Evolutionary conservation across 2,329 filamentous ascomycete species (phyloP), one percentile per base, ranked within the genome.

Genomic region (Ophiostoma sp.): DNA sequence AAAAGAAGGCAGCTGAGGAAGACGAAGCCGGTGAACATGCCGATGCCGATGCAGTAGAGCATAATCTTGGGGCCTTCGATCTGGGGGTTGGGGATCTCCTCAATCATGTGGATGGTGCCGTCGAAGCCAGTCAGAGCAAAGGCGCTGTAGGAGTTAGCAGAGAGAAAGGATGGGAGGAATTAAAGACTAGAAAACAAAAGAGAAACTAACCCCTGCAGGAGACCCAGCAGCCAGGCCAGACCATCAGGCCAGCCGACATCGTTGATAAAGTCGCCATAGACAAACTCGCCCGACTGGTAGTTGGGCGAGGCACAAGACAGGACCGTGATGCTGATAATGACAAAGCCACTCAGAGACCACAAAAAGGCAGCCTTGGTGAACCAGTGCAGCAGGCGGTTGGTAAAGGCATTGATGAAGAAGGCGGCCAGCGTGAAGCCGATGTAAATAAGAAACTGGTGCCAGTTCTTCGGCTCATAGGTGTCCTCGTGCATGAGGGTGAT

Each of bases 371-470:
- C 85, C 79, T 92, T 90, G 78, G 90, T 93, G 76, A 93, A 84
- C 15, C 86, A 84, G 0, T 91, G 91, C 3, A 94, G 83, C 3
- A 90, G 78, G 2, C 84, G 82, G 77, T 89, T 91, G 78, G 87
- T 83, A 76, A 93, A 91, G 1, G 89, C 87, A 75, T 93, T 93
- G 80, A 93, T 82, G 66, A 87, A 72, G 74, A 93, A 88, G 2
- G 89, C 89, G 19, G 87, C 80, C 28, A 89, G 73, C 6, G 88
- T 90, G 78, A 90, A 91, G 7, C 81, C 90, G 61, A 92, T 85
- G 80, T 93, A 93, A 66, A 93, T 90, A 36, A 93, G 82, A 80
- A 93, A 93, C 76, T 92, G 89, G 77, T 94, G 91, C 90, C 91
- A 93, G 3, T 87, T 78, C 78, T 91, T 80, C 1, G 87, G 74